These are phyloP conservation scores for Plasmodium knowlesi DNA, from an alignment of 169 alveolate genomes.

Conservation along the genomic window DNA sequence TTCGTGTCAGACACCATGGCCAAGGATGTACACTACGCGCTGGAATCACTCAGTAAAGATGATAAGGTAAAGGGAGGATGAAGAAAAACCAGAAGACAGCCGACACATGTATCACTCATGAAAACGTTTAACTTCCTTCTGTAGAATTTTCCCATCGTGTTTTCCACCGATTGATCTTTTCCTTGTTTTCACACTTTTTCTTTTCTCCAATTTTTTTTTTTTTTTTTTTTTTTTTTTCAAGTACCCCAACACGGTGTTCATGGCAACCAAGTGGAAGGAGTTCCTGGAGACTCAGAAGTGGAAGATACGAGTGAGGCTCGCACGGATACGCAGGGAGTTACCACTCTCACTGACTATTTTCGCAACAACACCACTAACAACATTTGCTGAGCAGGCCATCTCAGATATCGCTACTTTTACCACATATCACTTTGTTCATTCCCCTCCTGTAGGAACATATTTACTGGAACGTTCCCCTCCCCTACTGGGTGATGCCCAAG, in stretches of 20 bases:
- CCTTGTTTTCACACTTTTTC: neutral
- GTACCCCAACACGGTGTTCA: conserved; percentile 62
- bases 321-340: too few relatives aligned
- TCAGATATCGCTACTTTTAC: neutral
- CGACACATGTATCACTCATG: neutral
- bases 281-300: conserved; percentile 21
- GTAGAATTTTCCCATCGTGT: neutral
- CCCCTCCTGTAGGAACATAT: conserved; percentile 17
- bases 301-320: conserved; percentile 30
- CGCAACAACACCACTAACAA: too few relatives aligned
- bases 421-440: neutral
- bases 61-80: conserved; percentile 2
- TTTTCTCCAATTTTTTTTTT: neutral
- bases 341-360: too few relatives aligned
- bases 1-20: conserved; percentile 65
- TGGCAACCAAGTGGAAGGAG: conserved; percentile 64
- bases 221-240: neutral
- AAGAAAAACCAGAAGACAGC: neutral
- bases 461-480: conserved; percentile 63
- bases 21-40: conserved; percentile 37
- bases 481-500: conserved; percentile 59
- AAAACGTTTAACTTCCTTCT: neutral
- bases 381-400: neutral
- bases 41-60: conserved; percentile 15
- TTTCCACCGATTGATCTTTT: neutral